phyloP scores from a whole-genome alignment of 768 basidiomycete species.

The Serendipita sp. region DNA sequence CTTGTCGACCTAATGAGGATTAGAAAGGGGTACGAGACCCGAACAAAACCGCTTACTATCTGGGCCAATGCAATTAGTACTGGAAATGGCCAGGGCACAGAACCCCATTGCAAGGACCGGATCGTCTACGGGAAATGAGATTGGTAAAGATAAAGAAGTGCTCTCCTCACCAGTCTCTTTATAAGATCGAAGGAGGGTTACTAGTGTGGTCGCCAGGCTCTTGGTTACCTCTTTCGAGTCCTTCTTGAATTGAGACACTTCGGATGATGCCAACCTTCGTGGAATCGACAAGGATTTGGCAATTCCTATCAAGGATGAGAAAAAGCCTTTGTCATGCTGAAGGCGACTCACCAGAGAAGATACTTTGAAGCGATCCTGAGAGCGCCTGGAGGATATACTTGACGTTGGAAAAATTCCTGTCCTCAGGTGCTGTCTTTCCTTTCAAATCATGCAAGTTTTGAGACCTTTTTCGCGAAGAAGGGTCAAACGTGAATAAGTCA shows the following conservation, averaged over 20 bases:
- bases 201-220: neutral
- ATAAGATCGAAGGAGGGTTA: neutral
- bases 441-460: neutral
- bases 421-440: neutral
- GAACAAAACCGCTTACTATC: neutral
- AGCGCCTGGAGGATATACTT: neutral
- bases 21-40: neutral
- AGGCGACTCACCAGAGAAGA: neutral
- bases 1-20: neutral
- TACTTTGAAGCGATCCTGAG: neutral
- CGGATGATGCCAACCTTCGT: neutral
- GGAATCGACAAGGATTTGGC: slow-evolving; percentile 1
- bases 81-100: slow-evolving; percentile 6
- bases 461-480: neutral
- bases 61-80: slow-evolving; percentile 1
- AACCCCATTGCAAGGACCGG: neutral
- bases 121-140: neutral
- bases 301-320: neutral
- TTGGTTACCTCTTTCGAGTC: neutral
- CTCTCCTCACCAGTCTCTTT: neutral
- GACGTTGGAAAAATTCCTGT: neutral
- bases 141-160: neutral
- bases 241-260: neutral
- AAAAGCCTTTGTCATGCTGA: neutral
- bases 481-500: neutral